Conservation (phyloP, 169 alveolate species). For the Eimeria maxima region DNA sequence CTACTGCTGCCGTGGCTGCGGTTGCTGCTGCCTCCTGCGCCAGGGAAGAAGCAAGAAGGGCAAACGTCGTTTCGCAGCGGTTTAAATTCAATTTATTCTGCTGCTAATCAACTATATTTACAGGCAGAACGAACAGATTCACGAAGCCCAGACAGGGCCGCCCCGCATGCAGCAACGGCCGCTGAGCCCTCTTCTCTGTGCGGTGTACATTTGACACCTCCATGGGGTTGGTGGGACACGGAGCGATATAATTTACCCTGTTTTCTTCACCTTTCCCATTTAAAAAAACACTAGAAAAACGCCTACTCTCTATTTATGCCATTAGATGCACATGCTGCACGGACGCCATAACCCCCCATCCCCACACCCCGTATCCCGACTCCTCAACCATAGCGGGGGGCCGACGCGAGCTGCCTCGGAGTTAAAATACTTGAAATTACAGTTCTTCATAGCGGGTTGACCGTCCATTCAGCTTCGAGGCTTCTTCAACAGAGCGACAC, state of each 20-base stretch:
- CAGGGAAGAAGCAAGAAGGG: not conserved
- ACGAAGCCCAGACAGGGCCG: slow-evolving; percentile 21
- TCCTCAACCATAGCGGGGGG: not conserved
- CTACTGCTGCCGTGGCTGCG: slow-evolving; percentile 54
- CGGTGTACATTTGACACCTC: slow-evolving; percentile 5
- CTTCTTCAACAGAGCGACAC: not conserved
- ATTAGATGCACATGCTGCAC: not conserved
- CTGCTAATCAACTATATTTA: not conserved
- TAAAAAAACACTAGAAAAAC: not conserved
- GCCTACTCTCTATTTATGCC: not conserved
- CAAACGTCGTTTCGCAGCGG: slow-evolving; percentile 35
- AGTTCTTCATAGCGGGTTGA: not conserved
- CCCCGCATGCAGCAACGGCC: slow-evolving; percentile 53
- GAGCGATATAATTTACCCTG: not conserved
- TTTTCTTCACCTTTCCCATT: not conserved
- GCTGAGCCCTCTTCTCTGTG: slow-evolving; percentile 12
- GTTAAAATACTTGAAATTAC: not conserved
- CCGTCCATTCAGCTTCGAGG: not conserved
- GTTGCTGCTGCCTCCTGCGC: slow-evolving; percentile 30
- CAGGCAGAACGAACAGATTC: not conserved
- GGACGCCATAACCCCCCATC: not conserved
- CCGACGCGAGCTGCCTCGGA: not conserved
- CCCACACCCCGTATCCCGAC: not conserved
- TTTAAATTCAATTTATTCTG: slow-evolving; percentile 22
- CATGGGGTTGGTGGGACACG: not conserved